Evolutionary conservation across 2,329 filamentous ascomycete species (phyloP).

Genomic region (Xylariaceae sp.): DNA sequence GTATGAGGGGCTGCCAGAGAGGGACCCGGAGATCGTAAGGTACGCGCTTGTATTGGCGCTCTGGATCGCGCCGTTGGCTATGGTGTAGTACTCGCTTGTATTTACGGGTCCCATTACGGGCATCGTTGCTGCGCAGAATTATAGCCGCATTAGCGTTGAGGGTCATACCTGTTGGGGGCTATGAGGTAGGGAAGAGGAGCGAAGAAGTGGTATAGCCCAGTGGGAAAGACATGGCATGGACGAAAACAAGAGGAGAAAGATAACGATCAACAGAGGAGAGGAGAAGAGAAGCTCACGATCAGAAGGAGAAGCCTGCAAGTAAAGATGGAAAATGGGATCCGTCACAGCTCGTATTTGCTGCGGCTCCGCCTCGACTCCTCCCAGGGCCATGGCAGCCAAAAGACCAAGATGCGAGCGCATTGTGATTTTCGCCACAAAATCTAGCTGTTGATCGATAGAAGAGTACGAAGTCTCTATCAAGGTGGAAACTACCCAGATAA

Average conservation of each 20-base stretch:
- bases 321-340: conserved; percentile 49
- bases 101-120: conserved; percentile 50
- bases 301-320: conserved; percentile 43
- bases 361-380: conserved; percentile 35
- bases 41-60: conserved; percentile 45
- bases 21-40: conserved; percentile 47
- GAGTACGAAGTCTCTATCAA: too few relatives aligned
- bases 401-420: conserved; percentile 16
- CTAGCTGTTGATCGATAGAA: too few relatives aligned
- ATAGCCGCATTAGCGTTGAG: neutral
- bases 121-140: conserved; percentile 31
- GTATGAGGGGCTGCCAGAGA: conserved; percentile 44
- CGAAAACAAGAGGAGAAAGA: too few relatives aligned
- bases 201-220: too few relatives aligned
- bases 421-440: too few relatives aligned
- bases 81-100: conserved; percentile 46
- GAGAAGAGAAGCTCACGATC: conserved; percentile 8
- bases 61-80: conserved; percentile 43
- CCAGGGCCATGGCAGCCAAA: conserved; percentile 6
- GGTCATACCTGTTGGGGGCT: too few relatives aligned
- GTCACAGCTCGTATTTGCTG: conserved; percentile 48
- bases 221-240: too few relatives aligned
- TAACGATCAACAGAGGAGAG: neutral
- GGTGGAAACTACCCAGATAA: too few relatives aligned
- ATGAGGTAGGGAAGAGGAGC: too few relatives aligned